These are phyloP conservation scores for Yamadazyma diddensiae DNA, from an alignment of 1,139 yeast genomes.

Conservation along the genomic window DNA sequence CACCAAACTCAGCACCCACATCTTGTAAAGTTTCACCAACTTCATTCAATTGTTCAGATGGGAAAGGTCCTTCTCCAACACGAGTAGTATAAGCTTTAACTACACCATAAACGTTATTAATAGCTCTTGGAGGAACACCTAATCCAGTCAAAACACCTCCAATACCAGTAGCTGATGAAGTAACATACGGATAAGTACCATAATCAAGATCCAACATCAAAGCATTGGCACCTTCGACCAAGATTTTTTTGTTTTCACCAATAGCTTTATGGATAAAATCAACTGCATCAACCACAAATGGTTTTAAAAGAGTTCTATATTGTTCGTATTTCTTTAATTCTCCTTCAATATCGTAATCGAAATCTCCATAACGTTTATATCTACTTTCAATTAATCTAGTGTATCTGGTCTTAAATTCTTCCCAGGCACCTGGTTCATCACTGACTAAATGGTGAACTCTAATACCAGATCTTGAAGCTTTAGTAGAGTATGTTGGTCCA, in stretches of 20 bases:
- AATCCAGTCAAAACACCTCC: conserved; percentile 98
- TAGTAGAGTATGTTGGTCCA: conserved; percentile 97
- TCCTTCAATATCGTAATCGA: conserved; percentile 79
- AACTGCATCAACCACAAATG: conserved; percentile 92
- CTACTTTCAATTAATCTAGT: conserved; percentile 76
- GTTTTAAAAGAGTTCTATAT: conserved; percentile 72
- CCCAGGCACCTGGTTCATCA: conserved; percentile 90
- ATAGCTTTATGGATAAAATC: conserved; percentile 86
- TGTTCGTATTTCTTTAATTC: conserved; percentile 76
- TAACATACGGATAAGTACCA: conserved; percentile 97
- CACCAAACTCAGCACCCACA: conserved; percentile 96
- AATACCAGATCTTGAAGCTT: conserved; percentile 94
- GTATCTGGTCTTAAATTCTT: conserved; percentile 77
- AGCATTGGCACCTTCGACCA: conserved; percentile 98
- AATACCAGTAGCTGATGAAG: conserved; percentile 92
- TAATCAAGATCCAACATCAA: conserved; percentile 95
- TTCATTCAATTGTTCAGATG: conserved; percentile 90
- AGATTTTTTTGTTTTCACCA: conserved; percentile 72
- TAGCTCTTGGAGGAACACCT: conserved; percentile 86
- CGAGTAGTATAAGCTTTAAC: conserved; percentile 98
- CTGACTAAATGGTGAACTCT: conserved; percentile 95
- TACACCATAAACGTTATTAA: conserved; percentile 85
- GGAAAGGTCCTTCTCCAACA: conserved; percentile 99
- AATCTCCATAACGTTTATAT: conserved; percentile 86
- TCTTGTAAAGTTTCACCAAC: conserved; percentile 84